Evolutionary conservation across 352 stramenopile genomes (phyloP), one percentile per base, ranked within the genome.

Genomic region (Phytophthora sp.): DNA sequence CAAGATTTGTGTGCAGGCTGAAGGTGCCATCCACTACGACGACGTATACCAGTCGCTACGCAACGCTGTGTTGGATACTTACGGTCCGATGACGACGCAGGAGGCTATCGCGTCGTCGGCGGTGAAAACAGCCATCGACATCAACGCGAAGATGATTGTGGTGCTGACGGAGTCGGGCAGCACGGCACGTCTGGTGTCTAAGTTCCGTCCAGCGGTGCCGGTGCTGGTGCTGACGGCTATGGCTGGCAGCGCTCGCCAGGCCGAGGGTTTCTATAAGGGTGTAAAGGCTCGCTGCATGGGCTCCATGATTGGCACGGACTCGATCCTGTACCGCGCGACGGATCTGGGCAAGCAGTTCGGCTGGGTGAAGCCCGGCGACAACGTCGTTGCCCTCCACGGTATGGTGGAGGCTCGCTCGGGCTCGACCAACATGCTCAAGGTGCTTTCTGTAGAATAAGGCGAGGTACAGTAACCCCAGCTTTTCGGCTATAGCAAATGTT

Each of bases 41-140:
- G 76, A 91, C 51, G 73, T 94, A 45, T 94, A 92, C 72, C 85
- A 91, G 65, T 82, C 82, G 52, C 73, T 93, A 29, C 85, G 83
- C 56, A 89, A 91, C 63, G 84, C 79, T 36, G 82, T 91, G 51
- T 70, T 92, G n/a, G 84, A 91, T 21, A 82, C 60, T 8, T 65
- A 75, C 42, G 82, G 84, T n/a, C 76, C 81, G 13, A 91, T 94
- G 80, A 79, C 66, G 42, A 94, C 84, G 24, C 79, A 89, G 57
- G 97, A 99, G 71, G 96, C 95, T 16, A 98, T 99, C 56, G 96
- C 95, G 13, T 98, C 90, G 31, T 99, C 97, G 8, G 97, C 97
- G 57, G 96, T 99, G 39, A 99, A 99, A 82, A 99, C 96, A 20
- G 94, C 97, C 9, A 97, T 98, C 71, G 96, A 99, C 74, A 94